Conservation (phyloP, 176 grass and related monocot genomes). For the Calamus simplicifolius region DNA sequence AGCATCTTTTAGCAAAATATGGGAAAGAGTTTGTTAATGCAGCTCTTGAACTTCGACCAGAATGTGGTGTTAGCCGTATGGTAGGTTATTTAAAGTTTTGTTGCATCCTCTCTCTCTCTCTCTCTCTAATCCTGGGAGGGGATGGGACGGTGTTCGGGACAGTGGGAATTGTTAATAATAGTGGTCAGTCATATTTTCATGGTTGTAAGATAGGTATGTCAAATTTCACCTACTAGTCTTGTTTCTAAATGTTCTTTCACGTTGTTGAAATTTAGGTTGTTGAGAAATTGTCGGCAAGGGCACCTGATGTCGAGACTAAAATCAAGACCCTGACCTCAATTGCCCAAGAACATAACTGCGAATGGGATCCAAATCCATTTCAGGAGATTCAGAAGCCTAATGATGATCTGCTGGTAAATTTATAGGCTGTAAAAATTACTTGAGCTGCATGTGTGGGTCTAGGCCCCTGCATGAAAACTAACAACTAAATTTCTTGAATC, state of each 20-base stretch:
- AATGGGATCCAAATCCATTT: slow-evolving; percentile 86
- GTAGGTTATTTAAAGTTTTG: slow-evolving; percentile 22
- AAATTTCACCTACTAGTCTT: neutral
- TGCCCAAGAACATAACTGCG: slow-evolving; percentile 74
- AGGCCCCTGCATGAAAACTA: too few relatives aligned
- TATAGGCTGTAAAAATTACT: slow-evolving; percentile 5
- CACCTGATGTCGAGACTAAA: slow-evolving; percentile 78
- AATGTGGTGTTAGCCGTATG: slow-evolving; percentile 25
- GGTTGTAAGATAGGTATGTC: too few relatives aligned
- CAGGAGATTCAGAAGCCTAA: slow-evolving; percentile 63
- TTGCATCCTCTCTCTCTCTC: neutral
- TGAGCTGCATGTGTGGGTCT: too few relatives aligned
- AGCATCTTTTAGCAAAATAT: slow-evolving; percentile 32
- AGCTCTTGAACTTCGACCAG: slow-evolving; percentile 27
- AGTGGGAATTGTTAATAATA: too few relatives aligned
- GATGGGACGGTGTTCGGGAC: too few relatives aligned
- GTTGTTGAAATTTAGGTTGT: slow-evolving; percentile 43
- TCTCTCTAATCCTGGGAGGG: too few relatives aligned
- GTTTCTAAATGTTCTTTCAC: neutral
- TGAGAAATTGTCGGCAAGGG: slow-evolving; percentile 80
- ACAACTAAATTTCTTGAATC: too few relatives aligned
- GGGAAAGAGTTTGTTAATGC: slow-evolving; percentile 29
- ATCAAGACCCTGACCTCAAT: slow-evolving; percentile 70
- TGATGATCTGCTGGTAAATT: slow-evolving; percentile 60
- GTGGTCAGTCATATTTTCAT: too few relatives aligned